phyloP scores from a whole-genome alignment of 768 basidiomycete species.

The Rhodotorula paludigena region DNA sequence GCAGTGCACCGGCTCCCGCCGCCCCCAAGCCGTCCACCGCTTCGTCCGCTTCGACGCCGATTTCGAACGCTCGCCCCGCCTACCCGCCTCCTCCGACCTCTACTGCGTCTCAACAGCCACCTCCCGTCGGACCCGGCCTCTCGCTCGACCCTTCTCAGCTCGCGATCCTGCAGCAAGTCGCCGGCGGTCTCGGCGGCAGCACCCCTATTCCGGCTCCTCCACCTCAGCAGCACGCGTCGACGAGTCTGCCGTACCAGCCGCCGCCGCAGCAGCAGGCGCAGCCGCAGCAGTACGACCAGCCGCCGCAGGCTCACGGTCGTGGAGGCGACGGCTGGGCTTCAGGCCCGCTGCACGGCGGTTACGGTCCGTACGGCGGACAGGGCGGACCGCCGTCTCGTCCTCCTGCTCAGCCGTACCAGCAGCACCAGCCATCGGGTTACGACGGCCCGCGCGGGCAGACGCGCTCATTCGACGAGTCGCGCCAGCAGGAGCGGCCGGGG shows the following conservation, averaged over 20 bases:
- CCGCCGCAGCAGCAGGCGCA: background rate
- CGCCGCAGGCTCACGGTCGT: background rate
- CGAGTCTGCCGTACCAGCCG: too few species aligned
- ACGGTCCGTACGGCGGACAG: background rate
- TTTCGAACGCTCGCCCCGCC: background rate
- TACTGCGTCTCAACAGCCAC: background rate
- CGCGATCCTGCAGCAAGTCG: constrained; percentile 69
- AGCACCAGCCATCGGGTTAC: background rate
- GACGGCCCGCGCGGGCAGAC: background rate
- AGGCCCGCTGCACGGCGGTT: background rate
- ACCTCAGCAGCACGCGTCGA: background rate
- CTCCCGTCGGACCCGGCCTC: background rate
- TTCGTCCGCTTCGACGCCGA: background rate
- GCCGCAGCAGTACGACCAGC: background rate
- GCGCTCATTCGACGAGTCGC: background rate
- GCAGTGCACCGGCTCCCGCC: too few species aligned
- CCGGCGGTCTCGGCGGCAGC: constrained; percentile 40
- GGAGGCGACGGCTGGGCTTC: too few species aligned
- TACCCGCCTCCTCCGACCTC: background rate
- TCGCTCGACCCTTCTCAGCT: constrained; percentile 57
- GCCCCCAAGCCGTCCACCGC: background rate
- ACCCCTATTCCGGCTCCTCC: background rate
- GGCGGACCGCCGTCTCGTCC: background rate
- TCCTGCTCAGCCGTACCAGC: background rate
- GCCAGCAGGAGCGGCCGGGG: too few species aligned